Evolutionary conservation across 306 rosid genomes (phyloP).

Genomic region (Prosopis cineraria): DNA sequence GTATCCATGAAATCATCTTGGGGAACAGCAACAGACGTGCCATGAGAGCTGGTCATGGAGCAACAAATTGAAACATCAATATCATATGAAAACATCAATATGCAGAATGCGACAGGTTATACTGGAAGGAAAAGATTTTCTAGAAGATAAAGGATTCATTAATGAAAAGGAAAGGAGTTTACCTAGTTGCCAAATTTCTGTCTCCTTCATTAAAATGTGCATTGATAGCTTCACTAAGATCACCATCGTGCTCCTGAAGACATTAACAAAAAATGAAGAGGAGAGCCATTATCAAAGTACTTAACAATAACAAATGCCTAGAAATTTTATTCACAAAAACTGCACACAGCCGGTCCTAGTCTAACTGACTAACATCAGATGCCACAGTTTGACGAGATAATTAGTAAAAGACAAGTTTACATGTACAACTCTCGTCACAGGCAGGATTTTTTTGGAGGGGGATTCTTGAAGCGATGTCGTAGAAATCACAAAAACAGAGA

Average conservation of each 20-base stretch:
- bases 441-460: background rate
- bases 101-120: background rate
- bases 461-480: background rate
- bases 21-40: constrained; percentile 47
- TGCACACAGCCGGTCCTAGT: background rate
- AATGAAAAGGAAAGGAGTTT: constrained; percentile 20
- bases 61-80: constrained; percentile 24
- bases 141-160: constrained; percentile 11
- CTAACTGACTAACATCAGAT: background rate
- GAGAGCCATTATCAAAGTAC: constrained; percentile 9
- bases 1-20: constrained; percentile 84
- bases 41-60: constrained; percentile 47
- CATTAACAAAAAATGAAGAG: constrained; percentile 25
- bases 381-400: background rate
- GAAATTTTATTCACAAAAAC: background rate
- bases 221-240: constrained; percentile 84
- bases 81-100: constrained; percentile 4
- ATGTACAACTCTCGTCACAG: background rate
- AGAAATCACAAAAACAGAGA: background rate
- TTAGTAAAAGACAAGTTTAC: background rate
- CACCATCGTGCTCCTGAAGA: constrained; percentile 76
- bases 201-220: constrained; percentile 86
- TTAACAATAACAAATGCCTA: background rate
- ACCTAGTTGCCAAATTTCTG: constrained; percentile 58
- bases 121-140: constrained; percentile 2